Percentiles rank a stretch among this genome's conserved stretches.
Evolutionary conservation across 352 stramenopile genomes (phyloP).

Genomic region (Phytophthora pini): DNA sequence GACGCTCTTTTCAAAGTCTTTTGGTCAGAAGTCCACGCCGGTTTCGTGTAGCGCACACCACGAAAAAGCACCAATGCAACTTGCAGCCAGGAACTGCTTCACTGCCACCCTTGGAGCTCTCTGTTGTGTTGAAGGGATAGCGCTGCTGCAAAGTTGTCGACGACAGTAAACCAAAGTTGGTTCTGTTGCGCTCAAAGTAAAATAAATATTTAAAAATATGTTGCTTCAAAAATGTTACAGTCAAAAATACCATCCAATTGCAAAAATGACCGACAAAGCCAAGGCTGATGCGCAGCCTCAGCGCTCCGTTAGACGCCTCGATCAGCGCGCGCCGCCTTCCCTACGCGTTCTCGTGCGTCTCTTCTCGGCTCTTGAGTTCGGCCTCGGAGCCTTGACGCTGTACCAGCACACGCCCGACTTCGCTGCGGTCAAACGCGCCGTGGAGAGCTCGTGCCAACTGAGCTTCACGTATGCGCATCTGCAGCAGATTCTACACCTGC

Average conservation of each 20-base stretch:
- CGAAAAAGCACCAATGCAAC: background rate
- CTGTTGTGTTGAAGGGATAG: background rate
- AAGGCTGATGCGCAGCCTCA: background rate
- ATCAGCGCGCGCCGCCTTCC: conserved; percentile 47
- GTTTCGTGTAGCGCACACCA: conserved; percentile 3
- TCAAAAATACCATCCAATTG: conserved; percentile 3
- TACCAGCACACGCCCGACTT: conserved; percentile 80
- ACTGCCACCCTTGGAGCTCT: no score
- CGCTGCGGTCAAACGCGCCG: conserved; percentile 59
- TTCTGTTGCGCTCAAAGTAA: no score
- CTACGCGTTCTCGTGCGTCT: conserved; percentile 58
- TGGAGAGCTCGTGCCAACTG: conserved; percentile 76
- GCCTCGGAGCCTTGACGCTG: conserved; percentile 66
- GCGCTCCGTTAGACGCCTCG: conserved; percentile 25
- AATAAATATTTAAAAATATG: no score
- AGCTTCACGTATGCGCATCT: conserved; percentile 59
- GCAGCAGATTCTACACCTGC: conserved; percentile 62
- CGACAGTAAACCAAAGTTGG: background rate
- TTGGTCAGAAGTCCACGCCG: background rate
- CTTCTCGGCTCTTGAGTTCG: conserved; percentile 78
- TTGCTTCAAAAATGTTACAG: conserved; percentile 2
- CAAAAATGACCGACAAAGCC: conserved; percentile 14
- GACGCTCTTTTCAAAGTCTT: conserved; percentile 43
- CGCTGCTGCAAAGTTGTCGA: background rate
- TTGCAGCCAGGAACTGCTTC: background rate